Percentiles rank a stretch among this genome's conserved stretches.
These are phyloP conservation scores for Nakazawaea pomicola DNA, from an alignment of 805 yeast genomes.

Conservation along the genomic window DNA sequence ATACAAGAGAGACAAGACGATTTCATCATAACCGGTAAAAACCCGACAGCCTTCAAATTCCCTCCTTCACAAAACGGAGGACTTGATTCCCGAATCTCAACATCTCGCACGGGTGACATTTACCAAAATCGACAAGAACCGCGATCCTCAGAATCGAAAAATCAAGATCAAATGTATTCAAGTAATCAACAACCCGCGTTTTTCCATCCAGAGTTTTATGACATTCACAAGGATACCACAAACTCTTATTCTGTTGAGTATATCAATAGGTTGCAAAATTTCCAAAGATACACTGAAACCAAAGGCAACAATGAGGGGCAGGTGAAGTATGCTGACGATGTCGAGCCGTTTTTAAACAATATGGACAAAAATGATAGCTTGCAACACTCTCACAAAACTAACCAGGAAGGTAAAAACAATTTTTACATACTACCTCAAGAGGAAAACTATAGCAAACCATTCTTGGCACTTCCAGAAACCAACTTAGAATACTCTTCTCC, in stretches of 20 bases:
- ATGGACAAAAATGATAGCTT: neutral
- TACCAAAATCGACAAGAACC: no score
- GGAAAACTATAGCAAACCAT: constrained; percentile 6
- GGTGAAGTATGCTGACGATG: neutral
- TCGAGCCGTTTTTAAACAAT: neutral
- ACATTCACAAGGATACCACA: constrained; percentile 11
- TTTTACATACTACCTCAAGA: constrained; percentile 8
- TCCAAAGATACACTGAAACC: no score
- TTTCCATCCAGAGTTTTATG: constrained; percentile 11
- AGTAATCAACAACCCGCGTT: constrained; percentile 17
- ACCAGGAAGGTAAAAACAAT: neutral
- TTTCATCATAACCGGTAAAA: constrained; percentile 40
- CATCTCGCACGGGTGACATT: no score
- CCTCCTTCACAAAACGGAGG: neutral
- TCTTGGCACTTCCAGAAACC: constrained; percentile 25
- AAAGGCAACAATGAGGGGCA: no score
- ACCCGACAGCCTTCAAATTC: constrained; percentile 43
- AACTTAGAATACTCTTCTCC: constrained; percentile 29
- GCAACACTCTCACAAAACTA: neutral
- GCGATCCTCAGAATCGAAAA: constrained; percentile 21
- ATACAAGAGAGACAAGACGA: constrained; percentile 26
- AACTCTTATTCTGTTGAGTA: constrained; percentile 38
- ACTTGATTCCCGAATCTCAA: no score
- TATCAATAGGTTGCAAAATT: constrained; percentile 26
- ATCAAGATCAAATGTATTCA: neutral